phyloP scores from a whole-genome alignment of 2,329 filamentous ascomycete genomes.

The Xylaria sp. region DNA sequence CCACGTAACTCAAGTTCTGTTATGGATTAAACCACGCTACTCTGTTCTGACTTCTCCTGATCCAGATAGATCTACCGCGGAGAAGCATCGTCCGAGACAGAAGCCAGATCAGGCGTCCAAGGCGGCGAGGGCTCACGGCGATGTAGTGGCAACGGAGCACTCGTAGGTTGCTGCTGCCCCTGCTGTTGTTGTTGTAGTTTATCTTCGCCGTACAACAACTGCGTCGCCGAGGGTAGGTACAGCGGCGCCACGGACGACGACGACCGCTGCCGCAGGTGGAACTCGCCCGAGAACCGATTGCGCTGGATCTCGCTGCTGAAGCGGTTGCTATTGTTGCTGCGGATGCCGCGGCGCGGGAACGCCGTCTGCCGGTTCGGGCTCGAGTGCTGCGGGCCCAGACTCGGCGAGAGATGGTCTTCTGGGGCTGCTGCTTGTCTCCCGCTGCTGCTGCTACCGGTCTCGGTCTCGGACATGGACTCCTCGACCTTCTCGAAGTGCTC shows the following conservation, averaged over 20 bases:
- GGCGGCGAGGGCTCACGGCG: constrained; percentile 38
- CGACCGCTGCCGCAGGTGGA: constrained; percentile 37
- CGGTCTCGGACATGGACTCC: constrained; percentile 34
- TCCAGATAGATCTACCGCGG: background rate
- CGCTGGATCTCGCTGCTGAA: constrained; percentile 36
- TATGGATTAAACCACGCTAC: too few species aligned
- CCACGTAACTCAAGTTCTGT: background rate
- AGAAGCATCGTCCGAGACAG: constrained; percentile 31
- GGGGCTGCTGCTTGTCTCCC: constrained; percentile 1
- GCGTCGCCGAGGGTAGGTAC: constrained; percentile 32
- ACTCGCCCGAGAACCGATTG: constrained; percentile 33
- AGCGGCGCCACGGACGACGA: constrained; percentile 37
- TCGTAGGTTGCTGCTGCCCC: constrained; percentile 1
- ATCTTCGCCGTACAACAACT: constrained; percentile 22
- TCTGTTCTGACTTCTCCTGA: too few species aligned
- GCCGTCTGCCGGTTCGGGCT: constrained; percentile 33
- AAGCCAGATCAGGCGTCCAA: constrained; percentile 34
- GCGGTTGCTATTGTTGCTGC: constrained; percentile 31
- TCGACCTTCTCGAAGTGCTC: constrained; percentile 41
- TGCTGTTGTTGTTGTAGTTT: background rate
- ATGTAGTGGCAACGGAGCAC: background rate
- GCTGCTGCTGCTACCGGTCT: constrained; percentile 17
- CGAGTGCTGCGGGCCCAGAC: constrained; percentile 26
- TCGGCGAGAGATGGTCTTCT: constrained; percentile 23
- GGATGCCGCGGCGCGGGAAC: constrained; percentile 30